Conservation (phyloP, 371 early-diverging fungal species). For the Chytridiales sp. region DNA sequence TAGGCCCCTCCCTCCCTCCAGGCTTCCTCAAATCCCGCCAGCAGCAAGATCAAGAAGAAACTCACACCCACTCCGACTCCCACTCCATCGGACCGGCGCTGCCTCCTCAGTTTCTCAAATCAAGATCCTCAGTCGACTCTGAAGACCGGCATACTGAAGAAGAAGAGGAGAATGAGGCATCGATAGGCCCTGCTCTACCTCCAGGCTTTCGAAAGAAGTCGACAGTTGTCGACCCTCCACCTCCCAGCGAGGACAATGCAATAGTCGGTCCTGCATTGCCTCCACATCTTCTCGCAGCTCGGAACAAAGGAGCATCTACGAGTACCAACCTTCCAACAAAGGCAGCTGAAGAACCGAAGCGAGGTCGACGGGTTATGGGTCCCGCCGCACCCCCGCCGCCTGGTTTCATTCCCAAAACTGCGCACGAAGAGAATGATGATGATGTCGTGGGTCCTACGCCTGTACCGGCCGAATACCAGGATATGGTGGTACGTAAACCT, state of each 20-base stretch:
- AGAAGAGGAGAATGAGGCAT: not conserved
- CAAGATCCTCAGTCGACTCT: not conserved
- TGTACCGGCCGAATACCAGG: constrained; percentile 13
- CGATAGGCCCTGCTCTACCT: constrained; percentile 2
- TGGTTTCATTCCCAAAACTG: not conserved
- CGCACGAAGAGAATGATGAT: constrained; percentile 19
- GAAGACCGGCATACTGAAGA: not conserved
- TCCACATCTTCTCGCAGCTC: too few species aligned
- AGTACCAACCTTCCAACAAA: not conserved
- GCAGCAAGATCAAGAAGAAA: too few species aligned
- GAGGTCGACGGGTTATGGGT: constrained; percentile 15
- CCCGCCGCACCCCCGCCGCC: constrained; percentile 21
- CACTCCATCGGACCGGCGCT: not conserved
- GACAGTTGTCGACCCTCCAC: not conserved
- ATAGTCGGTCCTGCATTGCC: constrained; percentile 8
- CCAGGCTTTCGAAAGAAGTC: not conserved
- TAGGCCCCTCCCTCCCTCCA: constrained; percentile 9
- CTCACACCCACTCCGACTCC: too few species aligned
- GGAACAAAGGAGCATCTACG: too few species aligned
- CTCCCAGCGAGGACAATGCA: not conserved
- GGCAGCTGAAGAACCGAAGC: not conserved
- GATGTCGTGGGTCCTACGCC: constrained; percentile 31
- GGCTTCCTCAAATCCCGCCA: too few species aligned
- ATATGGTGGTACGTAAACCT: constrained; percentile 1
- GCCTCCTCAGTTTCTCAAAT: not conserved